Base-by-base conservation (phyloP, 2,329 filamentous ascomycete genomes). In the Didymella arachidicola region DNA sequence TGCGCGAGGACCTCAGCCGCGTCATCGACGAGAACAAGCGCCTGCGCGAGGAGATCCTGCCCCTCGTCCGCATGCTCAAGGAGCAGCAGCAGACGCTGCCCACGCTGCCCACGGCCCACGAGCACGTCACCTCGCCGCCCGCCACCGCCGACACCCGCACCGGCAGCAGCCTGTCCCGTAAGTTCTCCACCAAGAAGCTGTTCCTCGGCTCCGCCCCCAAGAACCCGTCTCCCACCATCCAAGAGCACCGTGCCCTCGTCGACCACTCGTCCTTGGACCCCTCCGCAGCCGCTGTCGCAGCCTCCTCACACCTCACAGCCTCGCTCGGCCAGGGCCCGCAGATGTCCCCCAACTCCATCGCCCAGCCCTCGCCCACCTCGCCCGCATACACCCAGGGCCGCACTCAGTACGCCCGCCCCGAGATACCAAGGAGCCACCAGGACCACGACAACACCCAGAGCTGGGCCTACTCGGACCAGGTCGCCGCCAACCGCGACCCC, bases 11-110 rank as follows among this genome's bases (percentile, higher is more conserved):
- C 58, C 72, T 83, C 46, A 78, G 77, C 60, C 73, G 80, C 38
- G 77, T 83, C 52, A 68, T 89, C 12, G 92, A 97, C 39, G 93
- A 98, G 74, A 97, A 96, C 75, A 86, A 90, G 67, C 89, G 92
- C 66, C 79, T 99, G 63, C 86, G 95, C 56, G 94, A 98, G 77
- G 95, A 99, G 73, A 87, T 97, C 72, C 83, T 98, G 30, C 94
- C 95, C 3, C 89, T 96, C 19, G 87, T 97, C 71, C 91, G 93
- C 62, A 87, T 97, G 72, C 90, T 89, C 70, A 98, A 98, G 80
- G 93, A 98, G 74, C 90, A 90, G 68, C 91, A 93, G 64, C 92
- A 97, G 73, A 94, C 94, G 34, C 82, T 98, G 22, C 68, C 68
- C 43, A 94, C 94, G 32, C 82, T 98, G 22, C 68, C 68, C 36